Conservation (phyloP, 208 protist species). For the Trypanosoma mega region DNA sequence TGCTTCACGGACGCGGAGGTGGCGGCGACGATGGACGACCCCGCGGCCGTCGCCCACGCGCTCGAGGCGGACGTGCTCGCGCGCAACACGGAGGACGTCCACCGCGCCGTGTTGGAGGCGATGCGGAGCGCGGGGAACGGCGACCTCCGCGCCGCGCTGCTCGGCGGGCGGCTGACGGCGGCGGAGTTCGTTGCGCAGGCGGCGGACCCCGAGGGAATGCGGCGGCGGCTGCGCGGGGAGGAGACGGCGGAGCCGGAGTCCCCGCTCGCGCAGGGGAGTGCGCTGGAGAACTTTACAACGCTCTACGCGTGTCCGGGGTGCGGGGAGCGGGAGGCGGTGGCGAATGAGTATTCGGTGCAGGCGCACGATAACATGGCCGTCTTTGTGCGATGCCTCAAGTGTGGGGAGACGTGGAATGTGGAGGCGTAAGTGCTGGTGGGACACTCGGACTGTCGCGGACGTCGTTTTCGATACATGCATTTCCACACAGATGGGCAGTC, state of each 20-base stretch:
- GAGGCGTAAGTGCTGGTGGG: conserved; percentile 5
- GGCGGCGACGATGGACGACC: conserved; percentile 13
- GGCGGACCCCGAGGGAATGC: conserved; percentile 31
- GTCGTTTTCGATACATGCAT: too few species aligned
- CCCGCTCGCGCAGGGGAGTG: conserved; percentile 4
- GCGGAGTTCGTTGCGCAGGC: conserved; percentile 45
- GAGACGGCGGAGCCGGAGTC: conserved; percentile 21
- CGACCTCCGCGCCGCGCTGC: conserved; percentile 43
- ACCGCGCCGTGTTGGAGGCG: conserved; percentile 33
- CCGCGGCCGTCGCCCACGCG: background rate
- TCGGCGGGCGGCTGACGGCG: conserved; percentile 45
- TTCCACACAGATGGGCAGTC: too few species aligned
- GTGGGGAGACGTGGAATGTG: conserved; percentile 70
- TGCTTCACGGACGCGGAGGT: conserved; percentile 76
- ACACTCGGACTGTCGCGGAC: too few species aligned
- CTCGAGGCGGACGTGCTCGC: conserved; percentile 40
- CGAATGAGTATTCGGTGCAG: conserved; percentile 64
- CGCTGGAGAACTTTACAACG: conserved; percentile 38
- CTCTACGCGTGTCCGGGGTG: conserved; percentile 70
- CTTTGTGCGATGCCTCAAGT: conserved; percentile 63
- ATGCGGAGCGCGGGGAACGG: conserved; percentile 34
- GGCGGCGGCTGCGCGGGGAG: conserved; percentile 22
- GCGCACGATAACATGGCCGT: conserved; percentile 77
- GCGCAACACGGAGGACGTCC: conserved; percentile 33
- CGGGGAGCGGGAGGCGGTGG: conserved; percentile 56